These are phyloP conservation scores for Mycosphaerella sp. DNA, from an alignment of 2,329 filamentous ascomycete species.

Conservation along the genomic window DNA sequence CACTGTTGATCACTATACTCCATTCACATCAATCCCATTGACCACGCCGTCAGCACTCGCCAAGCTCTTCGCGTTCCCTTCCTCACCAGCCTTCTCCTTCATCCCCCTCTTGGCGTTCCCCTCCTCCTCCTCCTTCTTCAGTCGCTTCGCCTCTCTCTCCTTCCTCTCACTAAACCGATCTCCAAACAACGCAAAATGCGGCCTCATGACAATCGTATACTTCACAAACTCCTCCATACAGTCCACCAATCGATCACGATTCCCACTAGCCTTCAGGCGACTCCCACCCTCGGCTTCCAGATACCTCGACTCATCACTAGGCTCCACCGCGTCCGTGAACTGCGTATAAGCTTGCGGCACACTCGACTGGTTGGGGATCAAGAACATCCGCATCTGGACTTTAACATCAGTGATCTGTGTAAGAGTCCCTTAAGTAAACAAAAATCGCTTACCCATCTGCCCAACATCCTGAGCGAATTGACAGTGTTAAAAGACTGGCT, in stretches of 20 bases:
- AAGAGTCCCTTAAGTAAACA: no score
- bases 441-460: slow-evolving; percentile 46
- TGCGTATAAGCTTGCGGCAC: slow-evolving; percentile 59
- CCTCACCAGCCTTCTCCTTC: not conserved
- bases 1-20: not conserved
- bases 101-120: not conserved
- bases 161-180: slow-evolving; percentile 56
- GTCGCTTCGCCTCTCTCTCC: not conserved
- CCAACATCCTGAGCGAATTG: slow-evolving; percentile 58
- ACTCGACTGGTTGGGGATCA: slow-evolving; percentile 60
- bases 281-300: slow-evolving; percentile 26
- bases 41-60: not conserved
- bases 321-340: slow-evolving; percentile 47
- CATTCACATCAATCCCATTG: not conserved
- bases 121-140: not conserved
- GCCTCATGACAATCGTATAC: slow-evolving; percentile 59
- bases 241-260: slow-evolving; percentile 28
- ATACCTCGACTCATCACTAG: slow-evolving; percentile 13
- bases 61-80: not conserved
- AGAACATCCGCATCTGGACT: slow-evolving; percentile 27
- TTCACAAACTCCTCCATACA: slow-evolving; percentile 65
- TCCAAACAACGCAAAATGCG: slow-evolving; percentile 54
- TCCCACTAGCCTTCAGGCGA: slow-evolving; percentile 24
- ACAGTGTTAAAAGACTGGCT: slow-evolving; percentile 63
- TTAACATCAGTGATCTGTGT: no score